A percentile compares a stretch with the other conserved stretches of the same genome.
These are phyloP conservation scores for Pseudofabraea citricarpa DNA, from an alignment of 2,329 filamentous ascomycete genomes.

Conservation along the genomic window DNA sequence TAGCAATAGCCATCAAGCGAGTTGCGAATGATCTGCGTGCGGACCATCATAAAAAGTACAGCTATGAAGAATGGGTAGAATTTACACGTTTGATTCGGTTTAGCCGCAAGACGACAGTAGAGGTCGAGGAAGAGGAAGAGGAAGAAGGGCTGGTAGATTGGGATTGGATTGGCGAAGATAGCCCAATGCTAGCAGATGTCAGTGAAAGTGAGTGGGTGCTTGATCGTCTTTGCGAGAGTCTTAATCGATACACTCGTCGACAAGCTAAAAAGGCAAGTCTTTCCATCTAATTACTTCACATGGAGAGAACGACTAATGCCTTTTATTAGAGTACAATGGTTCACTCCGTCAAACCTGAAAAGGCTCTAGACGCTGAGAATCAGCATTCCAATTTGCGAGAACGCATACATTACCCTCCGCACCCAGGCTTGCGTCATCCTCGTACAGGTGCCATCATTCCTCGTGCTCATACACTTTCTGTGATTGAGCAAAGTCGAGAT, in stretches of 20 bases:
- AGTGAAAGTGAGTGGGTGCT: constrained; percentile 65
- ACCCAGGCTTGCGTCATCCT: no score
- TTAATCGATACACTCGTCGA: constrained; percentile 36
- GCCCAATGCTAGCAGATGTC: constrained; percentile 59
- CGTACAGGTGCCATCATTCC: no score
- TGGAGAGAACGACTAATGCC: no score
- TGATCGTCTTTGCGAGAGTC: constrained; percentile 59
- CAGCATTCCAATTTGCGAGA: no score
- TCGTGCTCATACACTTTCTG: no score
- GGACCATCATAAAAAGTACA: constrained; percentile 46
- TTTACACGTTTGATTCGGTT: constrained; percentile 61
- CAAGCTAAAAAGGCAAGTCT: constrained; percentile 20
- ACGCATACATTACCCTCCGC: no score
- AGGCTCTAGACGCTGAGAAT: no score
- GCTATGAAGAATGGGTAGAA: constrained; percentile 65
- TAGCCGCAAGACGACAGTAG: constrained; percentile 29
- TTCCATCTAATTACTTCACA: no score
- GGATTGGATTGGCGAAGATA: constrained; percentile 69
- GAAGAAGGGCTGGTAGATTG: constrained; percentile 58
- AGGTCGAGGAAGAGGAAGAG: constrained; percentile 40
- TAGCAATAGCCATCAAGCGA: constrained; percentile 51
- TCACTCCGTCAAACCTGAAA: no score
- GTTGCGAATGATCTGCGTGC: constrained; percentile 48
- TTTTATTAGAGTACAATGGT: no score
- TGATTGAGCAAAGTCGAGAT: no score